Percentiles rank a stretch among this genome's conserved stretches.
phyloP scores from a whole-genome alignment of 2,329 filamentous ascomycete species.

The Exophiala bonariae region DNA sequence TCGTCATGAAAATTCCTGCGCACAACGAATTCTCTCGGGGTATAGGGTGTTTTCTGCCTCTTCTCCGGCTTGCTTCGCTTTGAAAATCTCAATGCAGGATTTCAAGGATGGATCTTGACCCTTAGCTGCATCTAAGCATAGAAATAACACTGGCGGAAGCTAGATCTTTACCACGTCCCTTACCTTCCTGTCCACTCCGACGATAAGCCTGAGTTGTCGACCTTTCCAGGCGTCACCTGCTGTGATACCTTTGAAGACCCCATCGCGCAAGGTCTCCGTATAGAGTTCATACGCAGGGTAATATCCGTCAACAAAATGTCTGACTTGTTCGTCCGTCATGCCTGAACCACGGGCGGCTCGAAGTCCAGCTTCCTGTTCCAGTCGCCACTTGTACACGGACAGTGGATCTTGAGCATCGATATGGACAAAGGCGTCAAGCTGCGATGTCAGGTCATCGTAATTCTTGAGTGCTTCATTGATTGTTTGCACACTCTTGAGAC shows the following conservation, averaged over 20 bases:
- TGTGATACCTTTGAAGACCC: conserved; percentile 49
- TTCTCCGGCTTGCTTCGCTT: too few species aligned
- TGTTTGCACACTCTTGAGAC: conserved; percentile 56
- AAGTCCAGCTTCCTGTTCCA: conserved; percentile 75
- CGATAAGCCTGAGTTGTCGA: conserved; percentile 62
- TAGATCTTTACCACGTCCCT: conserved; percentile 56
- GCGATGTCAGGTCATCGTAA: conserved; percentile 61
- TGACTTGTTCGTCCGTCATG: conserved; percentile 80
- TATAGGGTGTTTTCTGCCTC: too few species aligned
- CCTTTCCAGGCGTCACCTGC: conserved; percentile 38
- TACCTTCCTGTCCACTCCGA: conserved; percentile 61
- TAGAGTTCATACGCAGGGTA: conserved; percentile 74
- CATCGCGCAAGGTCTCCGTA: conserved; percentile 58
- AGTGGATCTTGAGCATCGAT: conserved; percentile 70
- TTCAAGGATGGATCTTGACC: too few species aligned
- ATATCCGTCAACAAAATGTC: conserved; percentile 71
- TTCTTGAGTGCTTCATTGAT: conserved; percentile 59
- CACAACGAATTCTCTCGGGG: too few species aligned
- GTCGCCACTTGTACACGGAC: conserved; percentile 82
- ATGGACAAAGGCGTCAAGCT: conserved; percentile 64
- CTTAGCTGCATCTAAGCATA: too few species aligned
- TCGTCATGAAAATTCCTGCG: too few species aligned
- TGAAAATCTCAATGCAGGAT: too few species aligned
- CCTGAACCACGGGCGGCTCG: conserved; percentile 67
- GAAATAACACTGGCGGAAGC: too few species aligned